phyloP scores from a whole-genome alignment of 2,329 filamentous ascomycete species.

The Alternaria ethzedia region DNA sequence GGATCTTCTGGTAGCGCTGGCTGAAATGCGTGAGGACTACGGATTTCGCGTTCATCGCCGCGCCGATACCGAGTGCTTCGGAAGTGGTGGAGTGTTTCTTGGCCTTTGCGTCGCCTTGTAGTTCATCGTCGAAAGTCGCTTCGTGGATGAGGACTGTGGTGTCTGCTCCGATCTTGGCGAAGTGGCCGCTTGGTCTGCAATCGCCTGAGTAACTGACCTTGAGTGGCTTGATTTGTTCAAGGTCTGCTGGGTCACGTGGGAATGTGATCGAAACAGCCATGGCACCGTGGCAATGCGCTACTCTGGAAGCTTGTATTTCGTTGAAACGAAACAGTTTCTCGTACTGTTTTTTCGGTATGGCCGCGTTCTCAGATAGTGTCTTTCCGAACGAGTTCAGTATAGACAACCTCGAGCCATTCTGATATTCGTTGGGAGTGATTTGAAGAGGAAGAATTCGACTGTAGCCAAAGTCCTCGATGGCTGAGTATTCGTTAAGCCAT shows the following conservation, averaged over 20 bases:
- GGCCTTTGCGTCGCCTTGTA: constrained; percentile 75
- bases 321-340: constrained; percentile 65
- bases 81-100: constrained; percentile 91
- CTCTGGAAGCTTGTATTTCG: constrained; percentile 69
- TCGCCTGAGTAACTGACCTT: constrained; percentile 94
- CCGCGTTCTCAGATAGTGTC: constrained; percentile 1
- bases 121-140: constrained; percentile 91
- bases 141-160: constrained; percentile 91
- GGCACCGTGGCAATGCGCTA: constrained; percentile 80
- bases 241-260: constrained; percentile 54
- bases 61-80: constrained; percentile 81
- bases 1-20: constrained; percentile 86
- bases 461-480: constrained; percentile 78
- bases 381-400: constrained; percentile 31
- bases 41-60: constrained; percentile 77
- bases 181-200: constrained; percentile 73
- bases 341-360: constrained; percentile 37
- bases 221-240: constrained; percentile 60
- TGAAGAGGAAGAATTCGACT: constrained; percentile 62
- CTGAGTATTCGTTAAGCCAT: constrained; percentile 80
- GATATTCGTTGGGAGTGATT: constrained; percentile 43
- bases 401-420: constrained; percentile 26
- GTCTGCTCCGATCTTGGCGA: constrained; percentile 72
- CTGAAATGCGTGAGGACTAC: constrained; percentile 93
- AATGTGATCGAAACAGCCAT: constrained; percentile 80